phyloP scores from a whole-genome alignment of 2,329 filamentous ascomycete species.

The Epichloe amarillans region DNA sequence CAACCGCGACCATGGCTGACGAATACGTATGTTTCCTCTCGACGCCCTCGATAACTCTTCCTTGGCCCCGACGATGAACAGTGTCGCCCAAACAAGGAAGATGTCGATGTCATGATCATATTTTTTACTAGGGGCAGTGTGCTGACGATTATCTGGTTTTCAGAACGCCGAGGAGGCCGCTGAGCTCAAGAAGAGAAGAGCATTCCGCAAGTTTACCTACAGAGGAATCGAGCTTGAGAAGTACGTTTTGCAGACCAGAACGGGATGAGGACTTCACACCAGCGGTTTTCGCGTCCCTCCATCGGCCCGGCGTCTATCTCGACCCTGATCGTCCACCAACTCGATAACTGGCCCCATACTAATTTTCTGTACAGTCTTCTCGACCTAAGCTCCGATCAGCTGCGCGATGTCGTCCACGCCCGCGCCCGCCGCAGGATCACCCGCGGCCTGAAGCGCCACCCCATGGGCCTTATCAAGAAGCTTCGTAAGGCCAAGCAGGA shows the following conservation, averaged over 20 bases:
- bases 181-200: constrained; percentile 99
- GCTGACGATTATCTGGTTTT: constrained; percentile 17
- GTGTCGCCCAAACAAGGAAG: not conserved
- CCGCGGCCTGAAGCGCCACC: constrained; percentile 98
- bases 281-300: not conserved
- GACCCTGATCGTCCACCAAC: not conserved
- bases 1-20: constrained; percentile 65
- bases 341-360: constrained; percentile 6
- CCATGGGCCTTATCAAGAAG: constrained; percentile 99
- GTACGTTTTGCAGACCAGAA: constrained; percentile 44
- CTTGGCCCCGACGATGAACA: constrained; percentile 13
- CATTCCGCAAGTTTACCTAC: constrained; percentile 99
- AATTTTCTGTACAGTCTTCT: constrained; percentile 58
- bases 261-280: not conserved
- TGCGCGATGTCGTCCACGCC: constrained; percentile 98
- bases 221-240: constrained; percentile 98
- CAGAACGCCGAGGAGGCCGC: constrained; percentile 96
- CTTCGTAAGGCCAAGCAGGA: constrained; percentile 99
- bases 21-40: constrained; percentile 60
- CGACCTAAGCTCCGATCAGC: constrained; percentile 95
- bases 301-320: not conserved
- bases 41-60: constrained; percentile 15
- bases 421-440: constrained; percentile 98
- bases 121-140: not conserved
- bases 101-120: not conserved